phyloP scores from a whole-genome alignment of 1,139 yeast genomes.

The Suhomyces guaymorum region DNA sequence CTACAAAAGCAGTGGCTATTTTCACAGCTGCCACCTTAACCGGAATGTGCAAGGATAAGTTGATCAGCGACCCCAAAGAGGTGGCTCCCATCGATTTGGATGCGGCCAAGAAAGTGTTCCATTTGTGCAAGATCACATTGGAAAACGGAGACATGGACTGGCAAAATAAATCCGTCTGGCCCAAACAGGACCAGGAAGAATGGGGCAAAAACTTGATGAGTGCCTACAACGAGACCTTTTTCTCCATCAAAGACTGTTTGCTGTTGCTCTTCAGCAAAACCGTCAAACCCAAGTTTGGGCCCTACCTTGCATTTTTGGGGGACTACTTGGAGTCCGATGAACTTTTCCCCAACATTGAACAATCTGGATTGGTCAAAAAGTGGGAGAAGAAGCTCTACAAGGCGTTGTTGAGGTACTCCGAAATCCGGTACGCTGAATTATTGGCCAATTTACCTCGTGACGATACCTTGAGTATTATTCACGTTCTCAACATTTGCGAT shows the following conservation, averaged over 20 bases:
- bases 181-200: constrained; percentile 49
- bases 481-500: constrained; percentile 62
- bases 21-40: constrained; percentile 55
- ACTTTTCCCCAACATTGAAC: constrained; percentile 37
- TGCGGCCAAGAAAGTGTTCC: constrained; percentile 30
- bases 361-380: constrained; percentile 42
- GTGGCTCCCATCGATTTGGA: constrained; percentile 34
- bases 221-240: constrained; percentile 51
- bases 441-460: constrained; percentile 67
- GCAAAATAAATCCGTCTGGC: constrained; percentile 46
- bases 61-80: constrained; percentile 27
- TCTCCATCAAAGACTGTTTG: constrained; percentile 47
- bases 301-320: constrained; percentile 51
- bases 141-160: constrained; percentile 38
- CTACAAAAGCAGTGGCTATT: constrained; percentile 53
- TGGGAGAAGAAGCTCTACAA: constrained; percentile 56
- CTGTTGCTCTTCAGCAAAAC: constrained; percentile 47
- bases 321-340: constrained; percentile 54
- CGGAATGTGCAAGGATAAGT: constrained; percentile 37
- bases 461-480: constrained; percentile 54
- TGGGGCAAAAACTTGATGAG: constrained; percentile 53
- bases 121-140: constrained; percentile 29
- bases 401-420: constrained; percentile 54
- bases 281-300: constrained; percentile 64
- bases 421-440: constrained; percentile 57